A percentile compares a stretch with the other conserved stretches of the same genome.
These are phyloP conservation scores for Prinsepia uniflora DNA, from an alignment of 306 rosid genomes.

Conservation along the genomic window DNA sequence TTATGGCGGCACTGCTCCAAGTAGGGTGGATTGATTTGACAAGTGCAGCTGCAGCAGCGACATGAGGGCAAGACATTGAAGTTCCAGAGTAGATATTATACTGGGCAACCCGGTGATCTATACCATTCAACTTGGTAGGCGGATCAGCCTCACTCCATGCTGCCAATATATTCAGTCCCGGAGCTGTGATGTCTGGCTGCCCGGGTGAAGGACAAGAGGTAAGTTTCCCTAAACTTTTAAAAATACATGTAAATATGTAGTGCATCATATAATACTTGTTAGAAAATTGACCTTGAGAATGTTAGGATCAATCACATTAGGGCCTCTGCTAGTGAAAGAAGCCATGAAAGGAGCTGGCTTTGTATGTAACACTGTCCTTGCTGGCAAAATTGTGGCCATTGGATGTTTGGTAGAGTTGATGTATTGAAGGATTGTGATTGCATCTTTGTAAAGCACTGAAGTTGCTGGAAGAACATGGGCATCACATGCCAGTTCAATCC, in stretches of 20 bases:
- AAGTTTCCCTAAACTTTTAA: background rate
- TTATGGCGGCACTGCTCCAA: constrained; percentile 86
- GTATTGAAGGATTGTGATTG: constrained; percentile 43
- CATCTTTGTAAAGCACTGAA: constrained; percentile 41
- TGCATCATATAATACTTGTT: background rate
- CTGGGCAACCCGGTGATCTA: constrained; percentile 56
- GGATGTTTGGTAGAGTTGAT: constrained; percentile 45
- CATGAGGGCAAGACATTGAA: constrained; percentile 96
- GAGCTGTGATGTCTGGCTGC: constrained; percentile 98
- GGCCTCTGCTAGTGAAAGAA: constrained; percentile 79
- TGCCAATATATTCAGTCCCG: constrained; percentile 86
- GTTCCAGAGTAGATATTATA: constrained; percentile 82
- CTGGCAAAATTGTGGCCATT: constrained; percentile 55
- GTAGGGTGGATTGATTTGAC: constrained; percentile 77
- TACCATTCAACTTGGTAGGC: constrained; percentile 50
- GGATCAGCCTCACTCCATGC: constrained; percentile 79
- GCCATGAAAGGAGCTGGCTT: constrained; percentile 88
- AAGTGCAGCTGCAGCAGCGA: constrained; percentile 70
- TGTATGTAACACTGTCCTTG: constrained; percentile 45
- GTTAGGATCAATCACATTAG: constrained; percentile 67
- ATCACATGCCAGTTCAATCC: constrained; percentile 52
- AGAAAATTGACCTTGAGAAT: constrained; percentile 60
- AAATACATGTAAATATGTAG: no score
- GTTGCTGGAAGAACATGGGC: constrained; percentile 77
- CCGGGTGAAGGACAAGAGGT: constrained; percentile 13